phyloP scores from a whole-genome alignment of 768 basidiomycete species.

The Auriscalpium orientale region DNA sequence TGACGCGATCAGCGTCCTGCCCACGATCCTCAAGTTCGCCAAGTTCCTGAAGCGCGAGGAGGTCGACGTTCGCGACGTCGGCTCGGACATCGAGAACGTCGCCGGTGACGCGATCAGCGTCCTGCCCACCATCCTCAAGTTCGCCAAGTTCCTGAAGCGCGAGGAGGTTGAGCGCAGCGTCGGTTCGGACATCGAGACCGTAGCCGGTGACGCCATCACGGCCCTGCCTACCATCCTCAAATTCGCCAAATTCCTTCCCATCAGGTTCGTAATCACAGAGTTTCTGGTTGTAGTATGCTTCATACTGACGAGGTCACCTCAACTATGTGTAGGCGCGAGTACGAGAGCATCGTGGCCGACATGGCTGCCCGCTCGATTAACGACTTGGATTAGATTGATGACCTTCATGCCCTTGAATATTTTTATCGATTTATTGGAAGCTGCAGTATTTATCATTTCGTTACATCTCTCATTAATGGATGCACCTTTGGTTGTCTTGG shows the following conservation, averaged over 20 bases:
- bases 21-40: not conserved
- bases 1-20: not conserved
- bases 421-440: too few species aligned
- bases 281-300: not conserved
- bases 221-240: not conserved
- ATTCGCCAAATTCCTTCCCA: not conserved
- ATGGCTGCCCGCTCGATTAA: not conserved
- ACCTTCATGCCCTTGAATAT: too few species aligned
- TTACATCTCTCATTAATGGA: too few species aligned
- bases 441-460: too few species aligned
- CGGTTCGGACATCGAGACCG: not conserved
- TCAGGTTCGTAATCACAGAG: not conserved
- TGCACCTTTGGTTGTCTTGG: too few species aligned
- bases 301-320: not conserved
- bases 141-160: not conserved
- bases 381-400: not conserved
- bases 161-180: not conserved
- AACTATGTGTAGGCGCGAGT: not conserved
- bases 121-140: not conserved
- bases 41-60: not conserved
- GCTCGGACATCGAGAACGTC: not conserved
- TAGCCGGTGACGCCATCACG: not conserved
- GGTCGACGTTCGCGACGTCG: not conserved
- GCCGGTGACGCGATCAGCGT: not conserved
- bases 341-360: not conserved